Percentiles rank a stretch among this genome's conserved stretches.
These are phyloP conservation scores for Lipomyces sp. DNA, from an alignment of 805 yeast genomes.

Conservation along the genomic window DNA sequence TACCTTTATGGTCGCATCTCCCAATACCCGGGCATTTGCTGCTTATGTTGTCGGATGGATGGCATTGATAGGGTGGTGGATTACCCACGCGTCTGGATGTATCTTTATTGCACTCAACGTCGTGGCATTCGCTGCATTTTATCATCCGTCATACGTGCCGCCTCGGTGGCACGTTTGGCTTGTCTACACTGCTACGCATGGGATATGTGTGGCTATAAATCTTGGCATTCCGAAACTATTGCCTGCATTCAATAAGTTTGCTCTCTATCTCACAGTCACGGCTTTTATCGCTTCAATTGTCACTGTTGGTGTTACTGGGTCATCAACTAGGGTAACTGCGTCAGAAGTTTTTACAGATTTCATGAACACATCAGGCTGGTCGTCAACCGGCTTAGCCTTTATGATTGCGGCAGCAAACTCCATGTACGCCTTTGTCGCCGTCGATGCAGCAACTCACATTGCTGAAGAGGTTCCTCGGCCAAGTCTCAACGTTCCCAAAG, in stretches of 20 bases:
- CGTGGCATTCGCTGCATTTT: slow-evolving; percentile 46
- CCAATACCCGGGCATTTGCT: slow-evolving; percentile 36
- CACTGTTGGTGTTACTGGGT: slow-evolving; percentile 51
- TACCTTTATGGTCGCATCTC: slow-evolving; percentile 39
- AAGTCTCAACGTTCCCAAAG: slow-evolving; percentile 61
- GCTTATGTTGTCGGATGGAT: slow-evolving; percentile 41
- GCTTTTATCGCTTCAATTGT: slow-evolving; percentile 54
- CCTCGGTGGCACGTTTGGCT: slow-evolving; percentile 52
- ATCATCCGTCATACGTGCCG: slow-evolving; percentile 56
- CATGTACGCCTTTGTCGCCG: slow-evolving; percentile 69
- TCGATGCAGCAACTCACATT: slow-evolving; percentile 74
- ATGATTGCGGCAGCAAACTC: slow-evolving; percentile 71
- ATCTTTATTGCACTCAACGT: slow-evolving; percentile 41
- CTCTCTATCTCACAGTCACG: slow-evolving; percentile 54
- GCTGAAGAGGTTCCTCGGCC: slow-evolving; percentile 68
- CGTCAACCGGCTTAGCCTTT: slow-evolving; percentile 59
- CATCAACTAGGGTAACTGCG: slow-evolving; percentile 39
- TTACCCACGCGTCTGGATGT: slow-evolving; percentile 45
- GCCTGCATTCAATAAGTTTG: slow-evolving; percentile 56
- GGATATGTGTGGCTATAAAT: slow-evolving; percentile 36
- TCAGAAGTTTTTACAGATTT: slow-evolving; percentile 55
- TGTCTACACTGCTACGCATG: slow-evolving; percentile 56
- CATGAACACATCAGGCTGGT: slow-evolving; percentile 58
- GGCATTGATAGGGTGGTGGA: slow-evolving; percentile 43
- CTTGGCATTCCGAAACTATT: slow-evolving; percentile 37